Percentiles rank a stretch among this genome's conserved stretches.
Conservation (phyloP, 768 basidiomycete species). For the Pisolithus microcarpus region DNA sequence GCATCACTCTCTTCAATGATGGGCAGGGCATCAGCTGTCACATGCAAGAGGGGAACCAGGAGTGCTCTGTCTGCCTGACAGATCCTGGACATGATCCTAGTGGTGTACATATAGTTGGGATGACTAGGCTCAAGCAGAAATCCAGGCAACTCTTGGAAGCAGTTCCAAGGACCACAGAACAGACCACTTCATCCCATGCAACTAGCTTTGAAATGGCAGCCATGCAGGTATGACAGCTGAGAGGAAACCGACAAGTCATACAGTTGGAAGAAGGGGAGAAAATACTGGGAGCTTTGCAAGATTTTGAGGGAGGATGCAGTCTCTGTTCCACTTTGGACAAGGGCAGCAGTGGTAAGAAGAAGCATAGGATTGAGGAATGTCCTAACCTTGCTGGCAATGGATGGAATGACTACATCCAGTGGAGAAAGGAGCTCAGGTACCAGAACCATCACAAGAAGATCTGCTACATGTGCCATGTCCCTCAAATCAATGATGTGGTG, state of each 20-base stretch:
- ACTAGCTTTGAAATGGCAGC: no score
- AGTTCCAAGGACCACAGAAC: no score
- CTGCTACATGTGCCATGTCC: slow-evolving; percentile 7
- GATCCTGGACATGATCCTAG: background rate
- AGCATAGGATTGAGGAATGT: background rate
- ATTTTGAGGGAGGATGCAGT: no score
- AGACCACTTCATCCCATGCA: no score
- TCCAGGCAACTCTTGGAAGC: no score
- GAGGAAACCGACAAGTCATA: no score
- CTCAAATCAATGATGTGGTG: background rate
- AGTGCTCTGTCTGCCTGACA: background rate
- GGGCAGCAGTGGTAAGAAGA: background rate
- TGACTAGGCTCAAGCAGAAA: background rate
- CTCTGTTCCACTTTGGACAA: background rate
- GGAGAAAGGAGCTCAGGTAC: slow-evolving; percentile 1
- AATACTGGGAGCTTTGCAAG: no score
- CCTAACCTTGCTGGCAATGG: background rate
- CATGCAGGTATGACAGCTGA: no score
- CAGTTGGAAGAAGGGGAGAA: no score
- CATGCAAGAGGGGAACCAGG: background rate
- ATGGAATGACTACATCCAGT: background rate
- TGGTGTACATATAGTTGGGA: background rate
- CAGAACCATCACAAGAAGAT: slow-evolving; percentile 3
- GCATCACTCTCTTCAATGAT: background rate
- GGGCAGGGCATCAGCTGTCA: background rate